These are phyloP conservation scores for Paramecium primaurelia DNA, from an alignment of 73 alveolate genomes.

Conservation along the genomic window DNA sequence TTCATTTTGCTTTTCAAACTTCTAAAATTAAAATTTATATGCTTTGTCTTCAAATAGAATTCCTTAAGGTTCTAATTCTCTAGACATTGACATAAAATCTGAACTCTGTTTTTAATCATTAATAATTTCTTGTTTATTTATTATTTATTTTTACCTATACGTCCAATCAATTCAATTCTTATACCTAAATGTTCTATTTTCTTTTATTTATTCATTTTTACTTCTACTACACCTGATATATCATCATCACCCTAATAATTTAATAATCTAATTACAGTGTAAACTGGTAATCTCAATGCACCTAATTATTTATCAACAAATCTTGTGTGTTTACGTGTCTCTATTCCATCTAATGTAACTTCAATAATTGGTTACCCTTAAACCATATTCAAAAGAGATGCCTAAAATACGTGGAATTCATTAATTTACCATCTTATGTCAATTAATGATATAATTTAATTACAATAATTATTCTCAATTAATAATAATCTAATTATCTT, in stretches of 20 bases:
- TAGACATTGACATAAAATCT: conserved; percentile 60
- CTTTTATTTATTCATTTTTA: conserved; percentile 48
- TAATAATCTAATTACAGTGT: not conserved
- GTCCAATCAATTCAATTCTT: conserved; percentile 56
- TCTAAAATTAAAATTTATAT: conserved; percentile 42
- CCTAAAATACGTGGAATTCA: not conserved
- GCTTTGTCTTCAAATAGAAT: conserved; percentile 45
- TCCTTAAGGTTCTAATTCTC: conserved; percentile 64
- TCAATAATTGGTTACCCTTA: conserved; percentile 41
- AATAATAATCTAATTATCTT: not conserved
- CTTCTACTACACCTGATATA: conserved; percentile 49
- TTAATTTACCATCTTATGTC: not conserved
- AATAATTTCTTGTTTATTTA: conserved; percentile 27
- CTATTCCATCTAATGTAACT: conserved; percentile 55
- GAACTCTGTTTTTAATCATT: conserved; percentile 51
- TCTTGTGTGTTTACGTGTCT: conserved; percentile 51
- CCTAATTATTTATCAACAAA: conserved; percentile 42
- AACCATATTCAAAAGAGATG: conserved; percentile 8
- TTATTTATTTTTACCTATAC: conserved; percentile 24
- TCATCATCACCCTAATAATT: conserved; percentile 59
- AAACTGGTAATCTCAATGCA: conserved; percentile 41
- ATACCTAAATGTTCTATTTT: conserved; percentile 60
- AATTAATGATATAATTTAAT: not conserved
- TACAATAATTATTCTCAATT: not conserved
- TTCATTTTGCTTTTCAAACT: conserved; percentile 53